Evolutionary conservation across 371 early-diverging fungal species (phyloP).

Genomic region (Capniomyces stellatus): DNA sequence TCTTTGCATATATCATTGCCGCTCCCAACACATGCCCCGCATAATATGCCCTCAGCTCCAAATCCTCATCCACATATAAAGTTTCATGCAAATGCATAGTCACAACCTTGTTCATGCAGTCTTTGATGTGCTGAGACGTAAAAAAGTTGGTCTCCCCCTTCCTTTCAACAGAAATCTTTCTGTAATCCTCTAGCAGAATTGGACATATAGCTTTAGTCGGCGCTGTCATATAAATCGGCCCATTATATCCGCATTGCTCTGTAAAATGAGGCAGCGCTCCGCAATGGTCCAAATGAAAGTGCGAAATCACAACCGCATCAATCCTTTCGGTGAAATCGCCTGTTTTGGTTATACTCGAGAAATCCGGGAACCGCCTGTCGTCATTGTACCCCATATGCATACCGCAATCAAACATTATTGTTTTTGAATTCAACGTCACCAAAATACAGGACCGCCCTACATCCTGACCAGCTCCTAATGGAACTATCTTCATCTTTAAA

Average conservation of each 20-base stretch:
- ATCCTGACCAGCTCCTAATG: slow-evolving; percentile 57
- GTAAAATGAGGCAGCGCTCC: slow-evolving; percentile 93
- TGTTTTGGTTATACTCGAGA: slow-evolving; percentile 74
- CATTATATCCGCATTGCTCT: slow-evolving; percentile 85
- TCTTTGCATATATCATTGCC: slow-evolving; percentile 75
- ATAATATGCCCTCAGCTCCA: slow-evolving; percentile 83
- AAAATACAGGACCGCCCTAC: slow-evolving; percentile 89
- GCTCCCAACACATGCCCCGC: slow-evolving; percentile 98
- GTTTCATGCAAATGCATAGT: slow-evolving; percentile 81
- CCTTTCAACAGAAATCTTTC: slow-evolving; percentile 69
- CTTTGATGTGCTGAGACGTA: slow-evolving; percentile 61
- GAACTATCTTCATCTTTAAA: slow-evolving; percentile 19
- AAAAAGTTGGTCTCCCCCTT: slow-evolving; percentile 79
- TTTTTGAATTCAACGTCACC: slow-evolving; percentile 68
- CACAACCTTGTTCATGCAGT: slow-evolving; percentile 79
- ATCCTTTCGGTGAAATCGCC: slow-evolving; percentile 67
- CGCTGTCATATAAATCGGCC: slow-evolving; percentile 92
- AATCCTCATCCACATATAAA: slow-evolving; percentile 56
- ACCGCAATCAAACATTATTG: slow-evolving; percentile 96
- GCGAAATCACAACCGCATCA: slow-evolving; percentile 84
- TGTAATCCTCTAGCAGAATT: slow-evolving; percentile 78
- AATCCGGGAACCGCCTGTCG: slow-evolving; percentile 93
- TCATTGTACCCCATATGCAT: slow-evolving; percentile 98
- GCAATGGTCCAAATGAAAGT: slow-evolving; percentile 96
- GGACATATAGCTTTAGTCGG: slow-evolving; percentile 93